These are phyloP conservation scores for Candolleomyces eurysporus DNA, from an alignment of 768 basidiomycete species.

Conservation along the genomic window DNA sequence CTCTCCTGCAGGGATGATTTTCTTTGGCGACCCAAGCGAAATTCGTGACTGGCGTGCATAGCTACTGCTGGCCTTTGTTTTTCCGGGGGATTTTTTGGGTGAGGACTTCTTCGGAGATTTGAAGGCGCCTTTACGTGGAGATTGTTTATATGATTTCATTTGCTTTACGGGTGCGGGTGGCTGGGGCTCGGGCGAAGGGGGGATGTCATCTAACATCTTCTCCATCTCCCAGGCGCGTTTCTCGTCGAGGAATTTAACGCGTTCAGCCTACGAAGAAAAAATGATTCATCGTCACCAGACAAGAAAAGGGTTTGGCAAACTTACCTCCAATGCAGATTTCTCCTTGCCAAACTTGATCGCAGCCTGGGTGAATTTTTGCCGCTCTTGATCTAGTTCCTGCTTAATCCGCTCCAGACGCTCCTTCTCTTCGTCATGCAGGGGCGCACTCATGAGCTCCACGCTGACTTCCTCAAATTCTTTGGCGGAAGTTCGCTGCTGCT, in stretches of 20 bases:
- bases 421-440: slow-evolving; percentile 52
- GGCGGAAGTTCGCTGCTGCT: slow-evolving; percentile 36
- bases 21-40: slow-evolving; percentile 26
- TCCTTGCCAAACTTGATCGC: slow-evolving; percentile 64
- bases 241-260: slow-evolving; percentile 61
- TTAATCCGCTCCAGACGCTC: slow-evolving; percentile 51
- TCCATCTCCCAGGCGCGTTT: slow-evolving; percentile 72
- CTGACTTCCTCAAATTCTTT: slow-evolving; percentile 43
- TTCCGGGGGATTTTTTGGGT: slow-evolving; percentile 29
- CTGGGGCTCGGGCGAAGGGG: slow-evolving; percentile 38
- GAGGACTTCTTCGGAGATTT: slow-evolving; percentile 17
- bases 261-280: slow-evolving; percentile 50
- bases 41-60: not conserved
- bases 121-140: slow-evolving; percentile 9
- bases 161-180: slow-evolving; percentile 16
- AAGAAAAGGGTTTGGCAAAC: not conserved
- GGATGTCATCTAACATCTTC: slow-evolving; percentile 56
- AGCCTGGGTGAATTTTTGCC: slow-evolving; percentile 61
- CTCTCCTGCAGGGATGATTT: slow-evolving; percentile 37
- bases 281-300: slow-evolving; percentile 6
- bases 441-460: slow-evolving; percentile 51
- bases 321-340: slow-evolving; percentile 64
- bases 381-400: slow-evolving; percentile 63
- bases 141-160: slow-evolving; percentile 13
- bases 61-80: slow-evolving; percentile 3